phyloP scores from a whole-genome alignment of 2,329 filamentous ascomycete species.

The Cryphonectria carpinicola region DNA sequence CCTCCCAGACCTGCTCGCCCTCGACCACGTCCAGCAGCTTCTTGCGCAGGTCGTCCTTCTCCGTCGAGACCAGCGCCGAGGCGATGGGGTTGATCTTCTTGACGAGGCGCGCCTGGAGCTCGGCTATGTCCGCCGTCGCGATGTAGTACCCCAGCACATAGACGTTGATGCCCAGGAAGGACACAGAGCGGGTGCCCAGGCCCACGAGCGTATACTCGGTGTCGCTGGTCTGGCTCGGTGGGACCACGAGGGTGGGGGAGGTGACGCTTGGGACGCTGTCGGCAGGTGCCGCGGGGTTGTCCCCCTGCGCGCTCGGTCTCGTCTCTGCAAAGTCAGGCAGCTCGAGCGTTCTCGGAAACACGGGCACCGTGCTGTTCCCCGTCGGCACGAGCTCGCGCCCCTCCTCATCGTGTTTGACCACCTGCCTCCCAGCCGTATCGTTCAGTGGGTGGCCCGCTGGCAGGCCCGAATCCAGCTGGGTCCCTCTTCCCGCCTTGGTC shows the following conservation, averaged over 20 bases:
- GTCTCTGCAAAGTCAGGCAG: constrained; percentile 52
- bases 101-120: constrained; percentile 78
- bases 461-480: constrained; percentile 48
- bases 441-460: constrained; percentile 50
- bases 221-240: constrained; percentile 40
- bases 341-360: constrained; percentile 74
- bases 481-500: constrained; percentile 24
- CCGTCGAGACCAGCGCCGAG: constrained; percentile 79
- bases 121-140: constrained; percentile 77
- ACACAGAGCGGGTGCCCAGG: constrained; percentile 85
- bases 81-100: constrained; percentile 76
- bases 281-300: constrained; percentile 29
- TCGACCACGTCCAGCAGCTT: constrained; percentile 70
- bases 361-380: constrained; percentile 77
- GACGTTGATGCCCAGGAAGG: constrained; percentile 86
- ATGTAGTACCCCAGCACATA: constrained; percentile 95
- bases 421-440: constrained; percentile 56
- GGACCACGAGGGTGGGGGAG: constrained; percentile 38
- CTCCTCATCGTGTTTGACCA: constrained; percentile 68
- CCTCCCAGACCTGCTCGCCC: constrained; percentile 75
- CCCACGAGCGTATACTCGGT: constrained; percentile 87
- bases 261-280: constrained; percentile 31
- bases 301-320: background rate
- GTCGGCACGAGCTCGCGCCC: constrained; percentile 78
- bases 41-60: constrained; percentile 74